These are phyloP conservation scores for Aquilaria sinensis DNA, from an alignment of 345 rosid genomes.

Conservation along the genomic window DNA sequence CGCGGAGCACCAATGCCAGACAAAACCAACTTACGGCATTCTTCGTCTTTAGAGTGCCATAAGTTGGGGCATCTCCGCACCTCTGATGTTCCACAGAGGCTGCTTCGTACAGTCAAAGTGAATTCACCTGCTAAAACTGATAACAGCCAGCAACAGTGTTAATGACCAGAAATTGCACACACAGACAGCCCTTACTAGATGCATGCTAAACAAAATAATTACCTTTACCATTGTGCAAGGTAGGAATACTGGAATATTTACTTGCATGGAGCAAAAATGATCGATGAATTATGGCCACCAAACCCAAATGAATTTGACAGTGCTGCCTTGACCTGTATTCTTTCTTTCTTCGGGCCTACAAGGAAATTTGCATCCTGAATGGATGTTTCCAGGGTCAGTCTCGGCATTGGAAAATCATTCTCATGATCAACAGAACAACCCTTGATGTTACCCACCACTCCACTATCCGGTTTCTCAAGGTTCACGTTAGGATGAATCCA, in stretches of 20 bases:
- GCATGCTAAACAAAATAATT: no score
- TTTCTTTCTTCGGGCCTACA: conserved; percentile 86
- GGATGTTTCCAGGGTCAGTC: neutral
- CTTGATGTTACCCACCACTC: conserved; percentile 45
- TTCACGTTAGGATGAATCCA: conserved; percentile 97
- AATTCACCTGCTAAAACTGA: no score
- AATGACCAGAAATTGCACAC: no score
- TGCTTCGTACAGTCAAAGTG: no score
- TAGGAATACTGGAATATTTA: conserved; percentile 11
- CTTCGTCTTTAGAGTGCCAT: no score
- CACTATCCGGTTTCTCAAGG: conserved; percentile 72
- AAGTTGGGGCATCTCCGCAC: no score
- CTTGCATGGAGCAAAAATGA: conserved; percentile 88
- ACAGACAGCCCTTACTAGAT: no score
- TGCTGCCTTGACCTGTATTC: conserved; percentile 71
- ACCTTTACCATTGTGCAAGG: no score
- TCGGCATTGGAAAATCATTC: neutral
- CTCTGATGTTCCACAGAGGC: no score
- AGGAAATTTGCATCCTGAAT: conserved; percentile 62
- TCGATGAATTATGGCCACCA: conserved; percentile 96
- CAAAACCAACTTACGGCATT: no score
- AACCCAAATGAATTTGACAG: conserved; percentile 89
- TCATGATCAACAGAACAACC: neutral
- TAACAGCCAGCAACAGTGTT: no score
- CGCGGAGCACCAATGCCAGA: no score